Base-by-base conservation (phyloP, 2,329 filamentous ascomycete genomes). In the Monilinia vaccinii-corymbosi region DNA sequence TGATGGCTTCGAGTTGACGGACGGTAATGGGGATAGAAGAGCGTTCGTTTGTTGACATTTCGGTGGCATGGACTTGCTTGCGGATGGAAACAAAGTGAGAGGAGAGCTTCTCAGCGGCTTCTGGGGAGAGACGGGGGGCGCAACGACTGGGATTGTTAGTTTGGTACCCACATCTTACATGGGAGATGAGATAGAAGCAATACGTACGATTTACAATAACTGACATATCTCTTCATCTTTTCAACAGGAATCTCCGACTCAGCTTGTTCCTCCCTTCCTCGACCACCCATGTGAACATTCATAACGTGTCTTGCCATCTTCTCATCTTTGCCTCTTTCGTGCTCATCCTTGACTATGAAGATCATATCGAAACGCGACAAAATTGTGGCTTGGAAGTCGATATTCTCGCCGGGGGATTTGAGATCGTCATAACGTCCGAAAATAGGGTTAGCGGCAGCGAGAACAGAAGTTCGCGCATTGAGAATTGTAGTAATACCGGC, bases 321-420 rank as follows among this genome's bases (percentile, higher is more conserved):
- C 77, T 97, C 91, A 71, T 99, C 94, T 70, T 93, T 89, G 60
- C 84, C 87, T 48, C 90, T 83, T 63, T 93, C 90, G 73, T 99
- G 94, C 63, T 96, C 91, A 73, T 99, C 94, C 68, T 89, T 90
- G 64, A 99, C 93, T 66, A 99, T 97, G 78, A 97, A 99, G 66
- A 99, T 97, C 90, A 99, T 97, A 74, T 99, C 94, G 73, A 99
- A 99, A 81, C 94, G 89, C 2, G 93, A 97, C 66, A 99, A 73
- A 70, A 99, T 97, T 4, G 94, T 99, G 0, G 94, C 99, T 71
- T 99, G 94, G 75, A 99, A 99, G 75, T 99, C 94, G 67, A 99
- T 99, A 72, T 99, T 99, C 75, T 99, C 94, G 62, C 94, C 94
- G 0, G 94, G 94, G 0, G 89, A 91, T 75, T 97, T 97, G 79